These are phyloP conservation scores for Lablab purpureus DNA, from an alignment of 306 rosid genomes.

Conservation along the genomic window DNA sequence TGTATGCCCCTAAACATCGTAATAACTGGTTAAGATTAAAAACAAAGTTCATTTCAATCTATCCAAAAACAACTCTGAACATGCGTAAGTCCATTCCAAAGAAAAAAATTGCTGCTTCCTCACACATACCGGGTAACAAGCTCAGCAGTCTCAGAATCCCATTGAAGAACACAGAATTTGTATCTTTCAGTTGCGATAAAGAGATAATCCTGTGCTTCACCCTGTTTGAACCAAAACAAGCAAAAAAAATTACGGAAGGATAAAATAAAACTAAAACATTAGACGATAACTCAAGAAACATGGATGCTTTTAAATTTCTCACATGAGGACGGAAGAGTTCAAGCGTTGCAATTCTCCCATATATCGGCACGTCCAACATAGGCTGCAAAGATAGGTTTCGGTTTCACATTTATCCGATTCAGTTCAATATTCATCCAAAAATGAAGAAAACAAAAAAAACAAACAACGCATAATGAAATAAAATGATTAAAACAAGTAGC, in stretches of 20 bases:
- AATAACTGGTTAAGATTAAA: neutral
- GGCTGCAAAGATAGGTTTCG: slow-evolving; percentile 61
- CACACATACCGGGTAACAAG: slow-evolving; percentile 56
- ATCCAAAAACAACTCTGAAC: neutral
- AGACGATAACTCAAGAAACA: neutral
- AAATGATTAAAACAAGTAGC: neutral
- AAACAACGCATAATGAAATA: neutral
- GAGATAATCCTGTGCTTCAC: slow-evolving; percentile 89
- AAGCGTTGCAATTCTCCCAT: slow-evolving; percentile 95
- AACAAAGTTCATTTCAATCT: neutral
- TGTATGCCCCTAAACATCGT: neutral
- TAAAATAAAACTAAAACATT: neutral
- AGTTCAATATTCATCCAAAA: slow-evolving; percentile 1
- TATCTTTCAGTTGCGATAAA: slow-evolving; percentile 97
- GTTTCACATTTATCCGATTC: neutral
- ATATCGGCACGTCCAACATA: slow-evolving; percentile 90
- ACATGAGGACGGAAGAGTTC: slow-evolving; percentile 98
- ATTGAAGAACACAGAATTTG: slow-evolving; percentile 97
- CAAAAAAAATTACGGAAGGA: neutral
- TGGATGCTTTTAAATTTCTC: slow-evolving; percentile 31
- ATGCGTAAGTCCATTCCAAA: neutral
- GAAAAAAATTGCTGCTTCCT: slow-evolving; percentile 3
- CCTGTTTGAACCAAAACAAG: slow-evolving; percentile 56
- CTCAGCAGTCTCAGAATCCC: slow-evolving; percentile 91
- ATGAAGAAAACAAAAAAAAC: neutral